Conservation (phyloP, 805 yeast genomes). For the Yueomyces sinensis region DNA sequence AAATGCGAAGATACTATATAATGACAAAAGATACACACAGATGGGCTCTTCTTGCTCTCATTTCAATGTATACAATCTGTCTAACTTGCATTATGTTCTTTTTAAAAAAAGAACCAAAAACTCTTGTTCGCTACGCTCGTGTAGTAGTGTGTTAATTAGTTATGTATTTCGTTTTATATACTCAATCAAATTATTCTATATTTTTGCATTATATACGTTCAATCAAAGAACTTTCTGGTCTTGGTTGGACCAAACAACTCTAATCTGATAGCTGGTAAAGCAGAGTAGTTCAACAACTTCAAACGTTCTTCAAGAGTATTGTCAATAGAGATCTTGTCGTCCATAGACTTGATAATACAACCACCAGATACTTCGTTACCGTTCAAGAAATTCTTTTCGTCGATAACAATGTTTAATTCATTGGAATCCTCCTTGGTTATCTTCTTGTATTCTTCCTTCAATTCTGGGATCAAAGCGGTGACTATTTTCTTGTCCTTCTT, state of each 20-base stretch:
- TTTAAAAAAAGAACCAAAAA: too few relatives aligned
- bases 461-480: constrained; percentile 30
- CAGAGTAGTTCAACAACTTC: constrained; percentile 63
- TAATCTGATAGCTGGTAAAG: constrained; percentile 84
- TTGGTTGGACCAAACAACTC: constrained; percentile 79
- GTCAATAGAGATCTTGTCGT: constrained; percentile 77
- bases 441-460: constrained; percentile 49
- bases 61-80: too few relatives aligned
- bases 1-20: too few relatives aligned
- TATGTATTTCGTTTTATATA: too few relatives aligned
- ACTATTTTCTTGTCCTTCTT: constrained; percentile 28
- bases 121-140: too few relatives aligned
- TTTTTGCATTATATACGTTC: too few relatives aligned
- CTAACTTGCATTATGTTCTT: too few relatives aligned
- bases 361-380: constrained; percentile 61
- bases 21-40: too few relatives aligned
- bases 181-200: too few relatives aligned
- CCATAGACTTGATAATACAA: constrained; percentile 50
- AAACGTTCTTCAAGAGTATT: constrained; percentile 94
- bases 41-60: too few relatives aligned
- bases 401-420: constrained; percentile 27
- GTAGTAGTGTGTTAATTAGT: too few relatives aligned
- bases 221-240: constrained; percentile 85
- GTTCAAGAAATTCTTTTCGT: constrained; percentile 49
- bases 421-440: constrained; percentile 48